These are phyloP conservation scores for Candida tibetensis DNA, from an alignment of 805 yeast species.

Conservation along the genomic window DNA sequence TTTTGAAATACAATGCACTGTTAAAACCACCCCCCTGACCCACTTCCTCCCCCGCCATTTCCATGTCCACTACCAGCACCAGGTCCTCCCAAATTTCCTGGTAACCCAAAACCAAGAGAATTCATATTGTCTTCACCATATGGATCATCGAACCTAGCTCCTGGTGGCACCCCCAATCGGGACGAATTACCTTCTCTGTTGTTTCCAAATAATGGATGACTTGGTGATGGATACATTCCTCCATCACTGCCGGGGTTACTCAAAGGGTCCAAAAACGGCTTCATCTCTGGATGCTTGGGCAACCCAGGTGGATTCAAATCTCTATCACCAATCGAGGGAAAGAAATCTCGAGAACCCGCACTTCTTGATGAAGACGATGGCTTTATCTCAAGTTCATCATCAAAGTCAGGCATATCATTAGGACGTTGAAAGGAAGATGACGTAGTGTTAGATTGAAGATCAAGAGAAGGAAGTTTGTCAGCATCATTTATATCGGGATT, in stretches of 20 bases:
- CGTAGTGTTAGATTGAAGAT: neutral
- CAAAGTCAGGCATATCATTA: conserved; percentile 50
- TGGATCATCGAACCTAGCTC: conserved; percentile 55
- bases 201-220: conserved; percentile 51
- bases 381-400: conserved; percentile 48
- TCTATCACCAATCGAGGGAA: conserved; percentile 44
- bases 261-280: conserved; percentile 45
- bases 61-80: too few relatives aligned
- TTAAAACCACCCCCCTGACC: too few relatives aligned
- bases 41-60: too few relatives aligned
- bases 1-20: too few relatives aligned
- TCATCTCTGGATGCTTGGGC: conserved; percentile 39
- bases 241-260: conserved; percentile 28
- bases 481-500: conserved; percentile 5
- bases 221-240: conserved; percentile 54
- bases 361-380: conserved; percentile 6
- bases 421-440: conserved; percentile 13
- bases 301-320: conserved; percentile 51
- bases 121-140: conserved; percentile 43
- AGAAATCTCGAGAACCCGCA: conserved; percentile 5
- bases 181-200: conserved; percentile 20
- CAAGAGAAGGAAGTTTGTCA: conserved; percentile 4
- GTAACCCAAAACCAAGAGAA: conserved; percentile 45
- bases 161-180: conserved; percentile 40
- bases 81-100: too few relatives aligned